phyloP scores from a whole-genome alignment of 2,329 filamentous ascomycete species.

The Torrubiella hemipterigena region DNA sequence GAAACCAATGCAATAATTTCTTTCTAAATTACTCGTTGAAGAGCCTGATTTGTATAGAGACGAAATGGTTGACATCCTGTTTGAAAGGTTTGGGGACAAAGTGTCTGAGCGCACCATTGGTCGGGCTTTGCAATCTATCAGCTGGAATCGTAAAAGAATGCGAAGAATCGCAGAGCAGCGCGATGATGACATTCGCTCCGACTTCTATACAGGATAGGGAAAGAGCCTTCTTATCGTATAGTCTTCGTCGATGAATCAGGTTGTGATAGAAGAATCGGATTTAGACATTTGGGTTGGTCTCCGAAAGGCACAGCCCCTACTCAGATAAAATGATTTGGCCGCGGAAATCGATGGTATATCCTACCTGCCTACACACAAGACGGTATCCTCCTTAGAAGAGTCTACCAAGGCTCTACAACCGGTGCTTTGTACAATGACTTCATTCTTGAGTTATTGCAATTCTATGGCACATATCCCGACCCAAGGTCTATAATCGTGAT shows the following conservation, averaged over 20 bases:
- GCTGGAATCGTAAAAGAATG: slow-evolving; percentile 18
- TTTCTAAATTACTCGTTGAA: slow-evolving; percentile 13
- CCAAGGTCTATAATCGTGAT: slow-evolving; percentile 21
- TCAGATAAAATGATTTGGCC: slow-evolving; percentile 11
- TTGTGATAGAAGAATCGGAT: slow-evolving; percentile 19
- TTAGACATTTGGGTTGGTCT: slow-evolving; percentile 20
- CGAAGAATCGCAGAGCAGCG: slow-evolving; percentile 18
- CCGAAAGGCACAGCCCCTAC: slow-evolving; percentile 14
- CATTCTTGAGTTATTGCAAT: slow-evolving; percentile 17
- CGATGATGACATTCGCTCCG: slow-evolving; percentile 19
- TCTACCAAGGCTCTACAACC: slow-evolving; percentile 17
- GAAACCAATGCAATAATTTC: slow-evolving; percentile 11
- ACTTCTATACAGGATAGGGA: slow-evolving; percentile 18
- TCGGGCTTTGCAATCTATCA: slow-evolving; percentile 10
- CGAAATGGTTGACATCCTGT: slow-evolving; percentile 12
- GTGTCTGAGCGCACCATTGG: slow-evolving; percentile 10
- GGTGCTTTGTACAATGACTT: slow-evolving; percentile 15
- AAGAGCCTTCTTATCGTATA: slow-evolving; percentile 18
- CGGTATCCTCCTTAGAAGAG: slow-evolving; percentile 12
- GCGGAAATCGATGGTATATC: slow-evolving; percentile 11
- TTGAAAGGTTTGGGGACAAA: slow-evolving; percentile 4
- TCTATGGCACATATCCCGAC: slow-evolving; percentile 18
- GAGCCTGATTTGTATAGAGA: slow-evolving; percentile 13
- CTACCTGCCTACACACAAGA: slow-evolving; percentile 17
- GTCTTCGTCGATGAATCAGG: slow-evolving; percentile 23